Evolutionary conservation across 139 green algal genomes (phyloP), one percentile per base, ranked within the genome.

Genomic region (Tetraselmis chui): DNA sequence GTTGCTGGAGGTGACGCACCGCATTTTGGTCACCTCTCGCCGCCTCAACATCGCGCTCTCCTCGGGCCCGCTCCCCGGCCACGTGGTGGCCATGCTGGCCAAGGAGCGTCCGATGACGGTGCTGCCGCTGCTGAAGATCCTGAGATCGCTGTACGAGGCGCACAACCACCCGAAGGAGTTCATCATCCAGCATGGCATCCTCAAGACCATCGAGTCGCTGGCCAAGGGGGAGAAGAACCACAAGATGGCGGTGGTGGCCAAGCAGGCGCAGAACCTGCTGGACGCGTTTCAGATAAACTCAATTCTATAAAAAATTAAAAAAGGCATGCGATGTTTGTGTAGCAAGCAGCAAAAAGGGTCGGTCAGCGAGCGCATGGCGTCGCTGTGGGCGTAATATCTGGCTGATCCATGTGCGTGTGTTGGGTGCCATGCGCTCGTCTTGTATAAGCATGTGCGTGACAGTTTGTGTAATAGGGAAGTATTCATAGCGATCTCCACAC

Each of bases 201-300:
- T 67, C 45, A 67, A 67, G 11, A 67, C 45, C 45, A 67, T 67
- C 45, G 18, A 67, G 11, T 67, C 45, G 45, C 45, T 67, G 45
- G 45, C 45, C 45, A 67, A 67, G 45, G 45, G 45, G 11, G 45
- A 67, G 45, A 67, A 18, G 11, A 67, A 67, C 45, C 45, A 67
- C 30, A 81, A 82, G 59, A 77, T 87, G 84, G 89, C 89, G 29
- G 74, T 92, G 30, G 87, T 92, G 0, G 79, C 58, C 67, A 87
- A 83, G 74, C 80, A 93, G 82, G 92, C 92, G 23, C 89, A 93
- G 31, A 87, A 88, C 26, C 87, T 97, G 81, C 87, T 95, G 30
- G 85, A 91, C 1, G 92, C 93, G 2, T 95, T 96, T 81, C 84
- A 91, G 23, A 87, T 95, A 31, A 94, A 94, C 80, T 76, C 89